Evolutionary conservation across 2,329 filamentous ascomycete genomes (phyloP), one percentile per base, ranked within the genome.

Genomic region (Sporothrix protearum): DNA sequence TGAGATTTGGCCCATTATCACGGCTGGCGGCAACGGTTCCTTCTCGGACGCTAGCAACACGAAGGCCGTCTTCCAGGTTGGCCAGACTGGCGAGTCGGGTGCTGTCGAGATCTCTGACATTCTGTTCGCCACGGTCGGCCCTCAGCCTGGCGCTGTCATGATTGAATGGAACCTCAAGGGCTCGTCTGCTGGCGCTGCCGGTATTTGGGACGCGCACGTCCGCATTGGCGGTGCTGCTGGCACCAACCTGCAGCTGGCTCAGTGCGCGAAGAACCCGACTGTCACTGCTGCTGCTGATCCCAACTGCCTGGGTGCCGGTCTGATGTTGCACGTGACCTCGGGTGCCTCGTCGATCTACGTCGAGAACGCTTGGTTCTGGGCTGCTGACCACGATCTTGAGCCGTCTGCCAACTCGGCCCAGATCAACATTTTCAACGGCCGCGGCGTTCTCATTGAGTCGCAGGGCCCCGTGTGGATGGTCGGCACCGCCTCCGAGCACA

Each of bases 191-290:
- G 93, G 93, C 63, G 87, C 89, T 1, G 90, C 89, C 25, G 95
- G 89, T 74, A 89, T 97, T 81, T 99, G 94, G 92, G 96, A 99
- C 77, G 90, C 94, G n/a, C 96, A 99, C 84, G 91, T 96, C 82
- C 93, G 96, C 78, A 88, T 99, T 76, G 95, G 94, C 76, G 96
- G 96, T 57, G 90, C 91, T 70, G 90, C 92, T 4, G 95, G 95
- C 73, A 96, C 94, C 36, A 82, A 92, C 75, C 87, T 98, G 19
- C 92, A 96, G 81, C 91, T 90, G 22, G 86, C 92, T 80, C 89
- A 85, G 71, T 97, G 94, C 83, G 81, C 87, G 79, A 96, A 96
- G 86, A 92, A 90, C 74, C 91, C 92, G 55, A 84, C 85, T 68
- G 82, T 84, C 16, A 86, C 71, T 12, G 72, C 71, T 0, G 49